phyloP scores from a whole-genome alignment of 2,329 filamentous ascomycete species.

The Setomelanomma holmii region DNA sequence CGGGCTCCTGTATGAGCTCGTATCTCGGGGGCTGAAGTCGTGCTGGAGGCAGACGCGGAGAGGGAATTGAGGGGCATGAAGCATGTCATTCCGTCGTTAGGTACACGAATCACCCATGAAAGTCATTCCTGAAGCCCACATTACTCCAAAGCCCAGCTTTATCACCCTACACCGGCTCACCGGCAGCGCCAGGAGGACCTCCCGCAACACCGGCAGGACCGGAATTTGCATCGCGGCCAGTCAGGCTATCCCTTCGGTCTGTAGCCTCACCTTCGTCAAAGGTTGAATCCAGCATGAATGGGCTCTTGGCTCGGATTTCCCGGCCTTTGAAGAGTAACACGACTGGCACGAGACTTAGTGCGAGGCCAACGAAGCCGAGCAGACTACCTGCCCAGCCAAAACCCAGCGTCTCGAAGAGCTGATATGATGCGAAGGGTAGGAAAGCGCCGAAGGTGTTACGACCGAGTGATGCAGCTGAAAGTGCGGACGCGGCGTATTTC shows the following conservation, averaged over 20 bases:
- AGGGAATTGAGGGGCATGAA: no score
- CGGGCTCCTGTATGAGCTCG: no score
- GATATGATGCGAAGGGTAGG: conserved; percentile 53
- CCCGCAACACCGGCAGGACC: conserved; percentile 17
- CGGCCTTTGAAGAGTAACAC: conserved; percentile 52
- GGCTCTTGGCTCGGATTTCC: conserved; percentile 46
- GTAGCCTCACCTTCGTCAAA: conserved; percentile 24
- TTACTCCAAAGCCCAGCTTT: no score
- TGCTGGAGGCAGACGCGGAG: no score
- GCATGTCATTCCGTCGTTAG: no score
- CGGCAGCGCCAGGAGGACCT: conserved; percentile 11
- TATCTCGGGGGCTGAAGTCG: no score
- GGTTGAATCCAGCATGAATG: conserved; percentile 45
- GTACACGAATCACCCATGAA: no score
- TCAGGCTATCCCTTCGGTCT: conserved; percentile 10
- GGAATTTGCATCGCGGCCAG: conserved; percentile 1
- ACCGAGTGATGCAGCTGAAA: conserved; percentile 55
- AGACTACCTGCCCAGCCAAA: conserved; percentile 54
- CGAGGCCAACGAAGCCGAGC: conserved; percentile 53
- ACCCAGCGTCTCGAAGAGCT: conserved; percentile 50
- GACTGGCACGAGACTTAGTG: conserved; percentile 50
- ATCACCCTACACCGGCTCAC: not conserved
- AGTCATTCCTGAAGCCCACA: no score
- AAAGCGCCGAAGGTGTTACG: conserved; percentile 56
- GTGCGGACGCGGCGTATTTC: conserved; percentile 56